These are phyloP conservation scores for Leucoagaricus sp. DNA, from an alignment of 1,284 basidiomycete genomes.

Conservation along the genomic window DNA sequence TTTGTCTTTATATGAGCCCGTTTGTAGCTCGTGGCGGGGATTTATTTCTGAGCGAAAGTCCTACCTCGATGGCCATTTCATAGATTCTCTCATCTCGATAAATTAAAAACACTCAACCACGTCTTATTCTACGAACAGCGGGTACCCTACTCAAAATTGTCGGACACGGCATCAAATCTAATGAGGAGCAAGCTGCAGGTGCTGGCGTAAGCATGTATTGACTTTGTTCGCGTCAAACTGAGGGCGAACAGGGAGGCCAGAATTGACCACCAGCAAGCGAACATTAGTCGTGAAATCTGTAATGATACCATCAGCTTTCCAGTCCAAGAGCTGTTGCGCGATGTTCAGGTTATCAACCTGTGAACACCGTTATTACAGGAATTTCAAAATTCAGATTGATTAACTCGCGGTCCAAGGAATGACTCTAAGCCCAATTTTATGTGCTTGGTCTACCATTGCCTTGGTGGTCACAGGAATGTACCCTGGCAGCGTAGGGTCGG, in stretches of 20 bases:
- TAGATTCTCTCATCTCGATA: too few relatives aligned
- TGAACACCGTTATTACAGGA: constrained; percentile 1
- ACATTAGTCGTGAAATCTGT: constrained; percentile 65
- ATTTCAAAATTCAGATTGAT: constrained; percentile 13
- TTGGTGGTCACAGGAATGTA: constrained; percentile 63
- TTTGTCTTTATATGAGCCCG: too few relatives aligned
- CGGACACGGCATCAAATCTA: too few relatives aligned
- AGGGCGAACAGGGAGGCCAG: constrained; percentile 50
- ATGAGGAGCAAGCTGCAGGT: constrained; percentile 31
- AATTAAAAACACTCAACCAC: too few relatives aligned
- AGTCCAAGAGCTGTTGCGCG: constrained; percentile 56
- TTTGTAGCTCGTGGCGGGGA: too few relatives aligned
- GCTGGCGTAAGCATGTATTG: constrained; percentile 54
- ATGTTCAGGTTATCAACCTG: constrained; percentile 64
- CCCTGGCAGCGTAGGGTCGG: constrained; percentile 46
- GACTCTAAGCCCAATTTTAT: constrained; percentile 60
- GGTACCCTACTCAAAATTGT: too few relatives aligned
- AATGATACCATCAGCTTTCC: constrained; percentile 73
- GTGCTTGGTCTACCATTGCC: constrained; percentile 69
- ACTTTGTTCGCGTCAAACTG: constrained; percentile 58
- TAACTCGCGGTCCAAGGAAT: constrained; percentile 71
- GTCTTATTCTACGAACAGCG: too few relatives aligned
- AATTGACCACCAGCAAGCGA: constrained; percentile 52
- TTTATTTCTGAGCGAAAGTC: too few relatives aligned
- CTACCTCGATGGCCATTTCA: too few relatives aligned